Percentiles rank a stretch among this genome's conserved stretches.
phyloP scores from a whole-genome alignment of 768 basidiomycete species.

The Leucogyrophana mollusca region DNA sequence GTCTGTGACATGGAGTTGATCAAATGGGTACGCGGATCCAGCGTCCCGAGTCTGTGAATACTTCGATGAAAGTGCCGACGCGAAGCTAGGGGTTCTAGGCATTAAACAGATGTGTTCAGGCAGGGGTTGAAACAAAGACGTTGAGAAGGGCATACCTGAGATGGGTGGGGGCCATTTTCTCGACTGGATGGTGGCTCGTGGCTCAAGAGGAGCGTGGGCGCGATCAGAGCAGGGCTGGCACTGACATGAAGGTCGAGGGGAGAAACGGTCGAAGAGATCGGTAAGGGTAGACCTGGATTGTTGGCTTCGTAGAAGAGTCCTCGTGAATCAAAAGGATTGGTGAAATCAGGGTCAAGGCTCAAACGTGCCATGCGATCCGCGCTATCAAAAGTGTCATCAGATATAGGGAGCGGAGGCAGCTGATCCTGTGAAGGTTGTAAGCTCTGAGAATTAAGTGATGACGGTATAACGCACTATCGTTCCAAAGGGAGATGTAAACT shows the following conservation, averaged over 20 bases:
- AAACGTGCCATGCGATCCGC: slow-evolving; percentile 14
- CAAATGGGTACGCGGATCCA: too few relatives aligned
- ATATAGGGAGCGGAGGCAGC: slow-evolving; percentile 1
- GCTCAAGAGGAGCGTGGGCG: too few relatives aligned
- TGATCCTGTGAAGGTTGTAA: background rate
- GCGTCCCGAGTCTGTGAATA: too few relatives aligned
- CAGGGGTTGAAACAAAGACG: too few relatives aligned
- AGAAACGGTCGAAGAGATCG: slow-evolving; percentile 7
- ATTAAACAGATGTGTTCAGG: too few relatives aligned
- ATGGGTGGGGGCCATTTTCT: too few relatives aligned
- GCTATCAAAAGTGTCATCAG: slow-evolving; percentile 1
- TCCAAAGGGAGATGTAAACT: slow-evolving; percentile 1
- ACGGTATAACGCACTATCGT: slow-evolving; percentile 5
- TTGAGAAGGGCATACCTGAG: too few relatives aligned
- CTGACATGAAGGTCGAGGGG: slow-evolving; percentile 14
- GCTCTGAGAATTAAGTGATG: slow-evolving; percentile 1
- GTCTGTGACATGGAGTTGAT: too few relatives aligned
- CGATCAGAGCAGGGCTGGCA: too few relatives aligned
- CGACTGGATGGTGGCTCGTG: too few relatives aligned
- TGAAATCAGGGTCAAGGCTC: slow-evolving; percentile 17
- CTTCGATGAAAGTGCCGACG: too few relatives aligned
- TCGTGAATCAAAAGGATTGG: slow-evolving; percentile 21
- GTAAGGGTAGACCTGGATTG: background rate
- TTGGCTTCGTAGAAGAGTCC: background rate
- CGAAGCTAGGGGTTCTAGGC: too few relatives aligned